A percentile compares a stretch with the other conserved stretches of the same genome.
These are phyloP conservation scores for Amniculicola lignicola DNA, from an alignment of 495 filamentous ascomycete species.

Conservation along the genomic window DNA sequence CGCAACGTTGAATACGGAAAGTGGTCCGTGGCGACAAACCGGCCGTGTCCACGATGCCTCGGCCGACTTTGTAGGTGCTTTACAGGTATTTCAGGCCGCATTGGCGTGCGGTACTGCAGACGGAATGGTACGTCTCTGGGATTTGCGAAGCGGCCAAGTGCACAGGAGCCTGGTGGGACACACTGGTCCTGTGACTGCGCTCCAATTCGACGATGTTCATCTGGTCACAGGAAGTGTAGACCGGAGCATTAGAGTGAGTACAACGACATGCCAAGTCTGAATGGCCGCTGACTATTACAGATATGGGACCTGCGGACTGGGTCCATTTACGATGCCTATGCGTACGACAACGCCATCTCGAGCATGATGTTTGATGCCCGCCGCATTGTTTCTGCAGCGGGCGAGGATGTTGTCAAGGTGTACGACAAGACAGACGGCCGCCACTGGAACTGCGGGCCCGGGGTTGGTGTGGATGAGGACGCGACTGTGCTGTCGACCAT, in stretches of 20 bases:
- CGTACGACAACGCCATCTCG: conserved; percentile 88
- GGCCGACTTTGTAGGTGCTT: conserved; percentile 88
- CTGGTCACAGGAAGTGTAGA: conserved; percentile 92
- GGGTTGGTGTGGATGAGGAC: conserved; percentile 61
- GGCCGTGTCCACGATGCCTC: conserved; percentile 62
- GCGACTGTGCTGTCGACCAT: conserved; percentile 64
- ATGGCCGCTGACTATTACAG: conserved; percentile 45
- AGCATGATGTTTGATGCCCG: conserved; percentile 97
- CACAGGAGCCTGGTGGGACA: conserved; percentile 95
- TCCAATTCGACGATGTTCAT: conserved; percentile 96
- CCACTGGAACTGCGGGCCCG: conserved; percentile 96
- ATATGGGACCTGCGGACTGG: conserved; percentile 99
- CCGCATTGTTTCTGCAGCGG: conserved; percentile 85
- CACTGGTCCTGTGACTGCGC: conserved; percentile 88
- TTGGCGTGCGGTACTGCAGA: conserved; percentile 97
- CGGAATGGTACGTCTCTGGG: conserved; percentile 96
- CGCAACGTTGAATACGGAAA: conserved; percentile 22
- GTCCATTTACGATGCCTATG: conserved; percentile 92
- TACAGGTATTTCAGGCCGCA: conserved; percentile 96
- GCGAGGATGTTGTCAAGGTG: conserved; percentile 90
- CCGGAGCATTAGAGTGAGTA: conserved; percentile 84
- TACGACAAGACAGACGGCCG: conserved; percentile 95
- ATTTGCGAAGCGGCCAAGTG: conserved; percentile 92
- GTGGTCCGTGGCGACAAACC: conserved; percentile 52
- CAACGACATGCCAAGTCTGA: neutral